phyloP scores from a whole-genome alignment of 2,329 filamentous ascomycete genomes.

The Trichoderma atrobrunneum region DNA sequence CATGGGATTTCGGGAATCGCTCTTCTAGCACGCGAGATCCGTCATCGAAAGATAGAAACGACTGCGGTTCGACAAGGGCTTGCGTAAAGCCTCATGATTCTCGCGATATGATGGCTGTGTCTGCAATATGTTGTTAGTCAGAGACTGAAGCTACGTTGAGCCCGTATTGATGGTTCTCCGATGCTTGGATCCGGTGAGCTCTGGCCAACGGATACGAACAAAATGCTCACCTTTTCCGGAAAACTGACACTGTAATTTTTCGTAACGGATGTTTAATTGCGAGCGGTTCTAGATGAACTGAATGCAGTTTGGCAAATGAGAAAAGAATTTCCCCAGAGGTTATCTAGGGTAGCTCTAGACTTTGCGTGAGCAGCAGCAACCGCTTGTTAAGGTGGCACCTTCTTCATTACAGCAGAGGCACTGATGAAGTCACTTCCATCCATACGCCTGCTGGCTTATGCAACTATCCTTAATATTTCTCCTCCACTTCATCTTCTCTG shows the following conservation, averaged over 20 bases:
- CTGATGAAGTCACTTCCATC: not conserved
- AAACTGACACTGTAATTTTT: not conserved
- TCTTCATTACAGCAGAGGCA: not conserved
- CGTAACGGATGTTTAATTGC: not conserved
- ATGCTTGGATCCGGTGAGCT: not conserved
- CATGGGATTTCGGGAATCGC: not conserved
- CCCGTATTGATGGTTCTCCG: not conserved
- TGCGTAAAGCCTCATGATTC: not conserved
- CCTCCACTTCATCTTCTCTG: not conserved
- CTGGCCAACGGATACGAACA: not conserved
- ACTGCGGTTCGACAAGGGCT: not conserved
- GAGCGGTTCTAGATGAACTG: not conserved
- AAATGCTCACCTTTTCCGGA: not conserved
- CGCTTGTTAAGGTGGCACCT: not conserved
- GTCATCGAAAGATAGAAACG: not conserved
- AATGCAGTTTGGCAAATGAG: not conserved
- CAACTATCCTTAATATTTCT: not conserved
- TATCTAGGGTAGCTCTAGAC: not conserved
- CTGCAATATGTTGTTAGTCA: not conserved
- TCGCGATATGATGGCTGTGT: not conserved
- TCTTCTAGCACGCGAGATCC: not conserved
- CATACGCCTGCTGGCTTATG: not conserved
- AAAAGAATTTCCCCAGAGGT: no score
- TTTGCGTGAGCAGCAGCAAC: not conserved
- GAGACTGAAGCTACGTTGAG: not conserved